Conservation (phyloP, 306 rosid genomes). For the Quercus glauca region DNA sequence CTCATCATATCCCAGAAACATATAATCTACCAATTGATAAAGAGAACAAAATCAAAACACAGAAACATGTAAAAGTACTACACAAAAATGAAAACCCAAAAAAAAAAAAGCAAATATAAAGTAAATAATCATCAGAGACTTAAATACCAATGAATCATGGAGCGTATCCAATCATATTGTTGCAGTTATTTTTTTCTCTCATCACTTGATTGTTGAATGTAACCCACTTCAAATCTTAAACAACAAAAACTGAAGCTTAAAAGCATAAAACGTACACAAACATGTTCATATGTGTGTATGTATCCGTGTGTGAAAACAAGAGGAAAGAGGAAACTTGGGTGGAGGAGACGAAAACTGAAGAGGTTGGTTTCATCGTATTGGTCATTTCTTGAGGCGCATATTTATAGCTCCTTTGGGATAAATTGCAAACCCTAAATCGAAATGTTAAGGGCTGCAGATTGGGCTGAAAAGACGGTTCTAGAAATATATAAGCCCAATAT, state of each 20-base stretch:
- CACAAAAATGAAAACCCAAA: not conserved
- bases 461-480: not conserved
- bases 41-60: not conserved
- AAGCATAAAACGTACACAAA: no score
- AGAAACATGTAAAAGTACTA: not conserved
- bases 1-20: constrained; percentile 54
- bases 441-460: not conserved
- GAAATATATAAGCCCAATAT: no score
- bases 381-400: no score
- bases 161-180: constrained; percentile 74
- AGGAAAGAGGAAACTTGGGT: no score
- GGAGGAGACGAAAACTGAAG: no score
- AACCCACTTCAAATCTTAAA: not conserved
- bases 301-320: no score
- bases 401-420: no score
- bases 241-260: not conserved
- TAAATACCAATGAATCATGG: constrained; percentile 73
- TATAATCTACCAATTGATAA: not conserved
- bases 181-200: constrained; percentile 67
- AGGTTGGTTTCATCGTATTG: no score
- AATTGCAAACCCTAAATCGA: not conserved
- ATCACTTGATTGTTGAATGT: constrained; percentile 56
- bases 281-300: no score
- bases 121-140: constrained; percentile 80
- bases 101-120: no score